Base-by-base conservation (phyloP, 2,329 filamentous ascomycete species). In the Atkinsonella hypoxylon region DNA sequence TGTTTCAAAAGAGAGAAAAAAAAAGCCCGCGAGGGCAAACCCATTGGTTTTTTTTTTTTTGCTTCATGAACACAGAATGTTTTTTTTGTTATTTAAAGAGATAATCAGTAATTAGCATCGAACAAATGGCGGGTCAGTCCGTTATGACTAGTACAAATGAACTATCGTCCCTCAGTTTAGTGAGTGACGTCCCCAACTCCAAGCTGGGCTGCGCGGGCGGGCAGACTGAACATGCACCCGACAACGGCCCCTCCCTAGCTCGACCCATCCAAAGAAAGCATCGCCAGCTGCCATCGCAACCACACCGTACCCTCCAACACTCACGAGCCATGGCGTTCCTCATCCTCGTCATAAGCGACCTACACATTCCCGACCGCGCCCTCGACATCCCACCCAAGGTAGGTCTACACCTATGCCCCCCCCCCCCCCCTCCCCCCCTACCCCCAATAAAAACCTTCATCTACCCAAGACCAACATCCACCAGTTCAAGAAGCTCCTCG, bases 371-470 rank as follows among this genome's bases (percentile, higher is more conserved):
- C 61, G 89, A 95, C 70, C 79, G 89, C 66, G 89, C 89, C 60
- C 82, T 93, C 57, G 89, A 95, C 68, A 90, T 95, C 62, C 89
- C 89, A 53, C 77, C 85, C 67, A 95, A 95, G 82, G 89, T 89
- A 75, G 42, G 22, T 30, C 15, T 12, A 42, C 20, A 22, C 20
- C 20, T 5, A 2, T 22, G 3, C 20, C 20, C 20, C 20, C 20
- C 20, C 20, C 20, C 20, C 20, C 20, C 20, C 20, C 20, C 20
- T 15, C 15, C 31, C 26, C 15, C 17, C 58, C 57, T 39, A 48
- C 50, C 42, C 34, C 46, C 48, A n/a, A n/a, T n/a, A n/a, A n/a
- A n/a, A n/a, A n/a, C 50, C 48, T 18, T 42, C 45, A 20, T 4
- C 52, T 22, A 30, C 36, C 26, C 18, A 41, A 17, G 17, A 15